Evolutionary conservation across 768 basidiomycete species (phyloP), one percentile per base, ranked within the genome.

Genomic region (Boletus patriciae): DNA sequence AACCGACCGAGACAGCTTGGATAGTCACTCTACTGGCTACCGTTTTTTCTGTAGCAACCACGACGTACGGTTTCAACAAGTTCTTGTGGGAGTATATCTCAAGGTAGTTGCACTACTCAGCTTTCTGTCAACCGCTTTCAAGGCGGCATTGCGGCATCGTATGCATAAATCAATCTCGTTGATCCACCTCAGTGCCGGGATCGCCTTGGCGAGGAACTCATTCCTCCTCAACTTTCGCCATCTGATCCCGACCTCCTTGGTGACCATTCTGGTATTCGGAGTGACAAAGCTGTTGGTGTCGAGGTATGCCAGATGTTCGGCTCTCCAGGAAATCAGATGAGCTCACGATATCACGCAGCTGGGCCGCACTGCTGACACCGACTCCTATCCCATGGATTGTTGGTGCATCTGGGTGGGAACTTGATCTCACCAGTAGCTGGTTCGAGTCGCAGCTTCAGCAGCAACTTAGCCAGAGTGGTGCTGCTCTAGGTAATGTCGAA

Each of bases 61-160:
- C 25, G 6, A 40, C 23, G 59, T 58, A 29, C 9, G 51, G 3
- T 21, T n/a, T 6, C 21, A 36, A 42, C 4, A 3, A 12, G 1
- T 4, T 31, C 29, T 36, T 10, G 5, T 1, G 4, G 23, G 4
- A 18, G 7, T 19, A 11, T 15, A 9, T 5, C 36, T 52, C 15
- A 48, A 2, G 6, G n/a, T 19, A 6, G 12, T 21, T 31, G 1
- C 37, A 7, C 40, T 23, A 1, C 18, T 3, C 29, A 58, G 60
- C 9, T 58, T 23, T 15, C 7, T 61, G 15, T 53, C 60, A 0
- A 54, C 57, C 12, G 43, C 62, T 3, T 15, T 64, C 29, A 64
- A 52, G 31, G 60, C 62, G 16, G 64, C 63, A 16, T 50, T 62
- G 52, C 57, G 60, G 13, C 52, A 59, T 21, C 49, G 55, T 4